A percentile compares a stretch with the other conserved stretches of the same genome.
phyloP scores from a whole-genome alignment of 108 stramenopile genomes.

The Pseudonitzschia multiseries region DNA sequence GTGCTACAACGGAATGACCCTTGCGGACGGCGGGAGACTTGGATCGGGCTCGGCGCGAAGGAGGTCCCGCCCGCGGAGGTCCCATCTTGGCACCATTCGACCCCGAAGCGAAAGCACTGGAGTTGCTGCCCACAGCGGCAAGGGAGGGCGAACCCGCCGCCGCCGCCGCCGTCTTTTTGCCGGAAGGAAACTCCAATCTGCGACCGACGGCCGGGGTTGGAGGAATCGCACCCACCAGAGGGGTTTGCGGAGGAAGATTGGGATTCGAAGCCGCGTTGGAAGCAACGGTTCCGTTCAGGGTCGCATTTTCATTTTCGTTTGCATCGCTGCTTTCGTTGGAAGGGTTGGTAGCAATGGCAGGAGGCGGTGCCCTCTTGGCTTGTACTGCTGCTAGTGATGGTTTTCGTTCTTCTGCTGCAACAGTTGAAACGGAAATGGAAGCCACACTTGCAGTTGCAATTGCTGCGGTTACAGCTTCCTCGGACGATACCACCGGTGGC shows the following conservation, averaged over 20 bases:
- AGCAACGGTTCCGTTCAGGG: not conserved
- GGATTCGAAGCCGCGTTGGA: not conserved
- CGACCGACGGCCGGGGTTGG: slow-evolving; percentile 32
- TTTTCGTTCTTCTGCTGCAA: too few species aligned
- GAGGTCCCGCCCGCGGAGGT: slow-evolving; percentile 5
- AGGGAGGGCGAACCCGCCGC: too few species aligned
- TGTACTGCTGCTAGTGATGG: not conserved
- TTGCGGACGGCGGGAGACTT: not conserved
- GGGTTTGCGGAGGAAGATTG: slow-evolving; percentile 7
- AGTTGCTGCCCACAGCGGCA: too few species aligned
- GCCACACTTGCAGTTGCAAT: too few species aligned
- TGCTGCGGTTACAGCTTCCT: too few species aligned
- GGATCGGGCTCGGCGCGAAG: not conserved
- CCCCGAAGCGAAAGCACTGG: too few species aligned
- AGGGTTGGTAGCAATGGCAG: not conserved
- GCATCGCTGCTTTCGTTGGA: not conserved
- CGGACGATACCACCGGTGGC: too few species aligned
- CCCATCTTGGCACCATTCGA: not conserved
- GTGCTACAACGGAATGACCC: not conserved
- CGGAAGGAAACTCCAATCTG: slow-evolving; percentile 28
- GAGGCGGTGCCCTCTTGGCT: not conserved
- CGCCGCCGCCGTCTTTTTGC: slow-evolving; percentile 1
- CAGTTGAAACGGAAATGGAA: too few species aligned
- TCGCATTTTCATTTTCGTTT: not conserved
- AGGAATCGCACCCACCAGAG: not conserved